Percentiles rank a stretch among this genome's conserved stretches.
Conservation (phyloP, 2,329 filamentous ascomycete genomes). For the Neofusicoccum laricinum region DNA sequence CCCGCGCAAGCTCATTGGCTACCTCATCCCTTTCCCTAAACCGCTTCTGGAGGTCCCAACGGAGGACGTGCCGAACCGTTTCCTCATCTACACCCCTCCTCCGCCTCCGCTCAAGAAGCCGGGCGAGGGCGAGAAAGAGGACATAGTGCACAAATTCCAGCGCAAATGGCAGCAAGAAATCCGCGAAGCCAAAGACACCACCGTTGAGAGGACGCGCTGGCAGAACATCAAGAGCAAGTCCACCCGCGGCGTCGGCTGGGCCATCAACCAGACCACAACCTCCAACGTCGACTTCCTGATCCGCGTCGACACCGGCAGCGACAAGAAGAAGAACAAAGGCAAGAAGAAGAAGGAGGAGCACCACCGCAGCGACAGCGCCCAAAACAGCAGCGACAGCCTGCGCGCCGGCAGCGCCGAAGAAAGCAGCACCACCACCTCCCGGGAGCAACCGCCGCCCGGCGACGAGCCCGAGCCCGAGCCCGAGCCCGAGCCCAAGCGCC, state of each 20-base stretch:
- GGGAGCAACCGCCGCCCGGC: too few species aligned
- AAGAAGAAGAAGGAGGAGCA: neutral
- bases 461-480: too few species aligned
- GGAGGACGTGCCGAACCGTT: conserved; percentile 38
- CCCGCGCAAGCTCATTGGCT: conserved; percentile 42
- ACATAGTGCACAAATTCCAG: conserved; percentile 41
- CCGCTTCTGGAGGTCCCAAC: conserved; percentile 34
- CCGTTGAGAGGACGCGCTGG: conserved; percentile 40
- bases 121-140: conserved; percentile 41
- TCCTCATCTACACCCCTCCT: conserved; percentile 46
- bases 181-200: conserved; percentile 40
- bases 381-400: too few species aligned
- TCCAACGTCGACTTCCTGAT: conserved; percentile 45
- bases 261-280: conserved; percentile 39
- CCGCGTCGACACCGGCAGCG: conserved; percentile 30
- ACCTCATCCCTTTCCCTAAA: conserved; percentile 45
- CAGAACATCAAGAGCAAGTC: conserved; percentile 42
- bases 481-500: conserved; percentile 28
- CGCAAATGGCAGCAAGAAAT: conserved; percentile 47
- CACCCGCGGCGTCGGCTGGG: conserved; percentile 40
- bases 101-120: conserved; percentile 41
- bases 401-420: too few species aligned
- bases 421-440: neutral
- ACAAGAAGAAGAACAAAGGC: neutral
- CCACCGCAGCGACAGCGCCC: neutral